These are phyloP conservation scores for Lentinula raphanica DNA, from an alignment of 768 basidiomycete genomes.

Conservation along the genomic window DNA sequence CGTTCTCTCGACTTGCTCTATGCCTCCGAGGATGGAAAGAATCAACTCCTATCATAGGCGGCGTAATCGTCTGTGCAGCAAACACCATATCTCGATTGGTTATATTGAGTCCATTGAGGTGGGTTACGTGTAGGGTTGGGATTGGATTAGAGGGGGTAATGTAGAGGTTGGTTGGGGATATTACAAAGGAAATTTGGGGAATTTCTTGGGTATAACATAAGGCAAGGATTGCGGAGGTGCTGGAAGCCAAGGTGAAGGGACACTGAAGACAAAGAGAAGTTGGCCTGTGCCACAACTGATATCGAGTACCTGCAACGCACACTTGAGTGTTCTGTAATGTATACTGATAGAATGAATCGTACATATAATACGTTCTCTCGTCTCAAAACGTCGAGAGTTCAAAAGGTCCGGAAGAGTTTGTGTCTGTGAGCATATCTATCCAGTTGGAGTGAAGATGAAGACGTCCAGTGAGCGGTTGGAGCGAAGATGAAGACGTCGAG, in stretches of 20 bases:
- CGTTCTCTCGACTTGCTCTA: slow-evolving; percentile 11
- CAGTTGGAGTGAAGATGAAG: no score
- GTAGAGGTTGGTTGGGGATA: slow-evolving; percentile 10
- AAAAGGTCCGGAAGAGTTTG: slow-evolving; percentile 55
- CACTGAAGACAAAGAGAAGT: slow-evolving; percentile 62
- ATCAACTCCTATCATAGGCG: not conserved
- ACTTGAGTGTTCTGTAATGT: not conserved
- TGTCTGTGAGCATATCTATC: not conserved
- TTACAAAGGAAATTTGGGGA: slow-evolving; percentile 9
- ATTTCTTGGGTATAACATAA: slow-evolving; percentile 9
- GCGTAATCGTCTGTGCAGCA: slow-evolving; percentile 42
- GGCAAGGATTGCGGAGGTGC: slow-evolving; percentile 34
- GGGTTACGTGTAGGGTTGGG: slow-evolving; percentile 51
- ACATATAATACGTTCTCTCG: slow-evolving; percentile 53
- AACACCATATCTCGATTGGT: slow-evolving; percentile 46
- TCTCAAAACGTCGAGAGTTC: slow-evolving; percentile 62
- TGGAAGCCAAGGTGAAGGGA: slow-evolving; percentile 68
- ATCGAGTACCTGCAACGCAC: slow-evolving; percentile 57
- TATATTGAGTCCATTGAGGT: slow-evolving; percentile 68
- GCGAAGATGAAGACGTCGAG: no score
- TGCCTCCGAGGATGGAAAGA: slow-evolving; percentile 17
- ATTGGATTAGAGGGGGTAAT: slow-evolving; percentile 33
- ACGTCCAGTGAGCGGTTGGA: no score
- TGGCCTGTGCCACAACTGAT: slow-evolving; percentile 83
- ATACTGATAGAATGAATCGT: slow-evolving; percentile 10